These are phyloP conservation scores for Penicillium sumatraense DNA, from an alignment of 2,329 filamentous ascomycete genomes.

Conservation along the genomic window DNA sequence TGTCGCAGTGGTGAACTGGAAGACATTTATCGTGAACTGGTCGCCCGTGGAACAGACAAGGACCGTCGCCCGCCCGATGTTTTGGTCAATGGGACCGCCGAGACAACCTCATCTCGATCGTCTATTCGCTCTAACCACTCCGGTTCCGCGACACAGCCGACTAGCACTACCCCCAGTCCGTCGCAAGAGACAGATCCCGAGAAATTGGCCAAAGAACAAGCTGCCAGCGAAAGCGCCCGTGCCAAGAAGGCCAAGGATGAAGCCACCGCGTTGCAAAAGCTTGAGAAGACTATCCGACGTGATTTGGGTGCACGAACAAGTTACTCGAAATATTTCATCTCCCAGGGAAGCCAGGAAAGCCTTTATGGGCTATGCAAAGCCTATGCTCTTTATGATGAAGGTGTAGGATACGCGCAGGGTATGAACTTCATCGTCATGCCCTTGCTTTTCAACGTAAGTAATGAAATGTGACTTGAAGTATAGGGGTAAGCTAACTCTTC, in stretches of 20 bases:
- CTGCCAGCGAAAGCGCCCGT: constrained; percentile 66
- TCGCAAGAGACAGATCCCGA: constrained; percentile 67
- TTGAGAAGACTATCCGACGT: constrained; percentile 89
- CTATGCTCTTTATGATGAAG: constrained; percentile 93
- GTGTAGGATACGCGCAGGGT: constrained; percentile 93
- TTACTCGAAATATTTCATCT: constrained; percentile 93
- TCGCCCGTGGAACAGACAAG: constrained; percentile 76
- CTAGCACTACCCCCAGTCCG: constrained; percentile 58
- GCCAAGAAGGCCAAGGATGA: constrained; percentile 83
- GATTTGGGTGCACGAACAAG: constrained; percentile 92
- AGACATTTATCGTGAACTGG: constrained; percentile 79
- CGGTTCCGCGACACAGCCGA: constrained; percentile 60
- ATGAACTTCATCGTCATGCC: constrained; percentile 99
- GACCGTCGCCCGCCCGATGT: constrained; percentile 60
- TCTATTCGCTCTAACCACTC: constrained; percentile 82
- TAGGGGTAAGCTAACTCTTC: constrained; percentile 10
- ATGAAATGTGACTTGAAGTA: not conserved
- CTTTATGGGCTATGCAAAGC: constrained; percentile 97
- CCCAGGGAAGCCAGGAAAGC: constrained; percentile 88
- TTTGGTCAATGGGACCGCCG: constrained; percentile 59
- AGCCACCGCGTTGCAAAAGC: constrained; percentile 70
- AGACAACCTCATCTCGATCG: constrained; percentile 76
- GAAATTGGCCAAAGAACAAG: constrained; percentile 67
- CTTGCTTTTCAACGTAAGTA: constrained; percentile 82
- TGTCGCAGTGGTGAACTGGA: constrained; percentile 94